Evolutionary conservation across 345 rosid genomes (phyloP).

Genomic region (Ceriops decandra): DNA sequence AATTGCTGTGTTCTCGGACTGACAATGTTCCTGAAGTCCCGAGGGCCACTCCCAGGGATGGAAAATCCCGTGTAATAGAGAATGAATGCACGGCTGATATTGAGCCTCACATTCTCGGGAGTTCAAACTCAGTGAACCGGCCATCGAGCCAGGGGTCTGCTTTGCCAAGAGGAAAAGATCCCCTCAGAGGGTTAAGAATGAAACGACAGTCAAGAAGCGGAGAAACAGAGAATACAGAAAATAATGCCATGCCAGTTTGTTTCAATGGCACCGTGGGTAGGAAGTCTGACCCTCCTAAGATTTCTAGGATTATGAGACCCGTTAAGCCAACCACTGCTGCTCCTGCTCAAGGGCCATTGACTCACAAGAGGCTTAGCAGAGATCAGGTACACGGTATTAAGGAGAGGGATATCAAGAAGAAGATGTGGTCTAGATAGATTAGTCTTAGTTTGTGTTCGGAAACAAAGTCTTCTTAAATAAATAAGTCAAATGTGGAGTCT

Average conservation of each 20-base stretch:
- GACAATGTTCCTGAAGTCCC: slow-evolving; percentile 33
- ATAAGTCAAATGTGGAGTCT: background rate
- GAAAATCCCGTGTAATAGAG: slow-evolving; percentile 41
- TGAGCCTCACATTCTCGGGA: slow-evolving; percentile 55
- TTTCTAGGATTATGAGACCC: slow-evolving; percentile 47
- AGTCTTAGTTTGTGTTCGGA: background rate
- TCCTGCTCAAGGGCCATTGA: slow-evolving; percentile 31
- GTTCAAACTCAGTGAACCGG: slow-evolving; percentile 51
- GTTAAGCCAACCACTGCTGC: slow-evolving; percentile 36
- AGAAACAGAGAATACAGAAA: slow-evolving; percentile 50
- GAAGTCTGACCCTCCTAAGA: slow-evolving; percentile 78
- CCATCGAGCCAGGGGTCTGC: slow-evolving; percentile 41
- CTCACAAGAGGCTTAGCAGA: slow-evolving; percentile 40
- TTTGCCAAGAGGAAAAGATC: slow-evolving; percentile 34
- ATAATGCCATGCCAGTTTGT: slow-evolving; percentile 33
- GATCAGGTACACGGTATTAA: slow-evolving; percentile 47
- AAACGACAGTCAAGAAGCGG: slow-evolving; percentile 68
- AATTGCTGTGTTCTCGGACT: slow-evolving; percentile 34
- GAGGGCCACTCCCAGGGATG: slow-evolving; percentile 48
- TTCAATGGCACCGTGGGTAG: slow-evolving; percentile 52
- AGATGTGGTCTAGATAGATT: slow-evolving; percentile 34
- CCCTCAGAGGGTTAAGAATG: slow-evolving; percentile 41
- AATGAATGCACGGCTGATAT: slow-evolving; percentile 42
- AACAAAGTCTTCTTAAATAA: background rate
- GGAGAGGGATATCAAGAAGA: slow-evolving; percentile 69